Evolutionary conservation across 306 rosid genomes (phyloP).

Genomic region (Casuarina equisetifolia): DNA sequence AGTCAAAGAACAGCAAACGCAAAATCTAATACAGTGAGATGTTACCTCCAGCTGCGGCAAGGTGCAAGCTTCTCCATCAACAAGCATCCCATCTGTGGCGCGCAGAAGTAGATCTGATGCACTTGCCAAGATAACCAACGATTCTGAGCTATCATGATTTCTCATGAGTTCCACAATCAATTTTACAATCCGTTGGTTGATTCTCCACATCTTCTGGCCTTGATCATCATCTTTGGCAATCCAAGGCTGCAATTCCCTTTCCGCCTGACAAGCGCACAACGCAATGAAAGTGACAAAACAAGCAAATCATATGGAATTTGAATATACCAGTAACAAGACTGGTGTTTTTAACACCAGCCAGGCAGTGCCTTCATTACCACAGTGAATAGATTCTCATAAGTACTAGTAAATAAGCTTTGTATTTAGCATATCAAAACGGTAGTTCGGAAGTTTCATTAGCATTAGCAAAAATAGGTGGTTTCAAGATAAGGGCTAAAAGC

Average conservation of each 20-base stretch:
- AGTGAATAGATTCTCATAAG: slow-evolving; percentile 10
- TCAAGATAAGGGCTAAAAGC: slow-evolving; percentile 21
- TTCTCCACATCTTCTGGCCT: slow-evolving; percentile 95
- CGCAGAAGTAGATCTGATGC: slow-evolving; percentile 92
- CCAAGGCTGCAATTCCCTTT: slow-evolving; percentile 94
- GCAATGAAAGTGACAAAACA: slow-evolving; percentile 41
- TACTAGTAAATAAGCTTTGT: background rate
- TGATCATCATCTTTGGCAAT: slow-evolving; percentile 93
- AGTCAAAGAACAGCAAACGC: background rate
- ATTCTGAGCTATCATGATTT: slow-evolving; percentile 77
- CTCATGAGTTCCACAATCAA: slow-evolving; percentile 94
- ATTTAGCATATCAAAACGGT: slow-evolving; percentile 1
- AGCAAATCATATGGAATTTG: slow-evolving; percentile 24
- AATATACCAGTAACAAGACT: slow-evolving; percentile 15
- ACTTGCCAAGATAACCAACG: slow-evolving; percentile 86
- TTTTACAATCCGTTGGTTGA: slow-evolving; percentile 88
- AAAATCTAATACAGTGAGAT: slow-evolving; percentile 11
- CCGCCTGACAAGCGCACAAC: slow-evolving; percentile 68
- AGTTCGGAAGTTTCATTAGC: slow-evolving; percentile 1
- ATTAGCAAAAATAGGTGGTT: slow-evolving; percentile 15
- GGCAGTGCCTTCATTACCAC: slow-evolving; percentile 23
- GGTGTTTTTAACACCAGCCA: slow-evolving; percentile 14
- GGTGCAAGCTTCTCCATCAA: slow-evolving; percentile 98
- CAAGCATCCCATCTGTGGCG: slow-evolving; percentile 97
- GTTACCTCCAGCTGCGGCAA: slow-evolving; percentile 93